Conservation (phyloP, 495 filamentous ascomycete species). For the Penicillium bialowiezense region DNA sequence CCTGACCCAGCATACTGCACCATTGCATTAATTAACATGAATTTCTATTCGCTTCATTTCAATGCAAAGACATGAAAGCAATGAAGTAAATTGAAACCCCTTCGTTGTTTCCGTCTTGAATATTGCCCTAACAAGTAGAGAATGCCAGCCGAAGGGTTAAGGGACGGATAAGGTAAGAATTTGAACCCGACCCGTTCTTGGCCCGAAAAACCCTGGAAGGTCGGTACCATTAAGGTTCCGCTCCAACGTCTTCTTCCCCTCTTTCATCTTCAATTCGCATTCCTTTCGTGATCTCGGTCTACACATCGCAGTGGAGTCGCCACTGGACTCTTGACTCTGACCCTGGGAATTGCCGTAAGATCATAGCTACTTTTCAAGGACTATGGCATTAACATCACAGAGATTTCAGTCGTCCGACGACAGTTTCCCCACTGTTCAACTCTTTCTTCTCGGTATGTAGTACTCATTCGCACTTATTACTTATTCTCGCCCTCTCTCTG, state of each 20-base stretch:
- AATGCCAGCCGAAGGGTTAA: neutral
- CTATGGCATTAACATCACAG: constrained; percentile 52
- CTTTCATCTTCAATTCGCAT: neutral
- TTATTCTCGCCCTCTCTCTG: constrained; percentile 13
- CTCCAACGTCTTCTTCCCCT: neutral
- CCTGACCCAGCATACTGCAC: no score
- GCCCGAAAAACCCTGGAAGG: neutral
- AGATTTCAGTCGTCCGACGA: constrained; percentile 36
- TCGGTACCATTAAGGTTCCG: neutral
- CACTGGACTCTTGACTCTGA: constrained; percentile 17
- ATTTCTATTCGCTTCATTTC: no score
- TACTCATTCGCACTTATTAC: no score
- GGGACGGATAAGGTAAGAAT: neutral
- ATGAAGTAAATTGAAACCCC: no score
- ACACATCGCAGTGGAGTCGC: constrained; percentile 4
- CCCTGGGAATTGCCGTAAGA: constrained; percentile 48
- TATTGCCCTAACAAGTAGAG: neutral
- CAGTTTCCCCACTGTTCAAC: constrained; percentile 70
- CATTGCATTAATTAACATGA: no score
- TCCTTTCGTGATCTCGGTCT: neutral
- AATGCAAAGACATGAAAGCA: no score
- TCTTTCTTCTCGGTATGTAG: constrained; percentile 68
- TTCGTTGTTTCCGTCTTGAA: neutral
- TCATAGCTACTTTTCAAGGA: constrained; percentile 39
- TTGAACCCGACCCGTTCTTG: constrained; percentile 3